These are phyloP conservation scores for Termitomyces heimii DNA, from an alignment of 768 basidiomycete species.

Conservation along the genomic window DNA sequence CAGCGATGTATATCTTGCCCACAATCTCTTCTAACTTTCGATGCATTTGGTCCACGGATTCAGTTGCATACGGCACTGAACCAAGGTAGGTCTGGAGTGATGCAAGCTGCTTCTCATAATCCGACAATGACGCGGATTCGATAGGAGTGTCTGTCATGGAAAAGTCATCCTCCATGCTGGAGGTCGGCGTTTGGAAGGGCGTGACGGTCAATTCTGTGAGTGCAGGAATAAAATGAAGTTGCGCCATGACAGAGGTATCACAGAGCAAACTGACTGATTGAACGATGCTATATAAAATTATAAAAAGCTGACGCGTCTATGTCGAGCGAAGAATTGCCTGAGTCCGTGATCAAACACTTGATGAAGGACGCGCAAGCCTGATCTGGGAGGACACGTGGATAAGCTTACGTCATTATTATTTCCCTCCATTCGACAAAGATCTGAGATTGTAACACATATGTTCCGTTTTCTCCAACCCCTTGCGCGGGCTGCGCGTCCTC, in stretches of 20 bases:
- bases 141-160: conserved; percentile 34
- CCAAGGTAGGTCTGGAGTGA: conserved; percentile 62
- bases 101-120: conserved; percentile 52
- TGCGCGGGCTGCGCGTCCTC: conserved; percentile 7
- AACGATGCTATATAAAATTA: background rate
- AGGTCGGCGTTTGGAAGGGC: conserved; percentile 1
- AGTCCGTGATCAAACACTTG: conserved; percentile 2
- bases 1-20: conserved; percentile 61
- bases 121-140: conserved; percentile 31
- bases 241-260: conserved; percentile 1
- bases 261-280: conserved; percentile 7
- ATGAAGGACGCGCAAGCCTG: conserved; percentile 9
- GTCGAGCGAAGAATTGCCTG: background rate
- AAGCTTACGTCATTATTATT: conserved; percentile 2
- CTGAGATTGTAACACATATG: background rate
- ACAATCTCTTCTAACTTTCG: conserved; percentile 63
- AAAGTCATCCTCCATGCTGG: conserved; percentile 53
- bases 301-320: conserved; percentile 13
- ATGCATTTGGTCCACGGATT: conserved; percentile 68
- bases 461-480: conserved; percentile 10
- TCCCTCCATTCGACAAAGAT: background rate
- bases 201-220: background rate
- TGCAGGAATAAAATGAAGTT: background rate
- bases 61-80: conserved; percentile 68
- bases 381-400: conserved; percentile 1